Evolutionary conservation across 2,329 filamentous ascomycete genomes (phyloP).

Genomic region (Albifimbria verrucaria): DNA sequence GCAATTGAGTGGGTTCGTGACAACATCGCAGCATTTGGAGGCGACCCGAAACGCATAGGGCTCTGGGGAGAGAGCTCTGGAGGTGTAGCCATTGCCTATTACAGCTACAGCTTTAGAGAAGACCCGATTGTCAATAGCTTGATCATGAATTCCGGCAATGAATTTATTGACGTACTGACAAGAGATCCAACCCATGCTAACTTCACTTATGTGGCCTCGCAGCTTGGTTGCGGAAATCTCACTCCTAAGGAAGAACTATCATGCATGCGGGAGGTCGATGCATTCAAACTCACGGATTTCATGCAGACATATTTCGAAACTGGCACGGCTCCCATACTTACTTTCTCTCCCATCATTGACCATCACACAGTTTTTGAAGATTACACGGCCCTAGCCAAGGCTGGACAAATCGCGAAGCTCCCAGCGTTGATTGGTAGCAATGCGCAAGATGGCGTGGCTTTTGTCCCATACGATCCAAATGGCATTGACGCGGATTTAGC

Average conservation of each 20-base stretch:
- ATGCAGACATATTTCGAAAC: not conserved
- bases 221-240: not conserved
- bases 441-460: not conserved
- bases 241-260: not conserved
- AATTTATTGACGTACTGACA: not conserved
- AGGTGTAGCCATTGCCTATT: conserved; percentile 31
- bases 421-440: not conserved
- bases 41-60: conserved; percentile 38
- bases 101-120: conserved; percentile 36
- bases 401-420: not conserved
- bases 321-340: not conserved
- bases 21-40: conserved; percentile 48
- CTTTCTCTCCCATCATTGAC: conserved; percentile 1
- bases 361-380: not conserved
- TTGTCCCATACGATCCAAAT: not conserved
- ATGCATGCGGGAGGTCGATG: not conserved
- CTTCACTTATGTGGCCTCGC: not conserved
- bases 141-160: conserved; percentile 34
- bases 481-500: not conserved
- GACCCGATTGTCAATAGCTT: conserved; percentile 38
- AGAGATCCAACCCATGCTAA: not conserved
- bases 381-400: not conserved
- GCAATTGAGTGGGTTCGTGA: conserved; percentile 48
- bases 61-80: conserved; percentile 48
- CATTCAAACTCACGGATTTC: not conserved